These are phyloP conservation scores for Scorias spongiosa DNA, from an alignment of 2,329 filamentous ascomycete species.

Conservation along the genomic window DNA sequence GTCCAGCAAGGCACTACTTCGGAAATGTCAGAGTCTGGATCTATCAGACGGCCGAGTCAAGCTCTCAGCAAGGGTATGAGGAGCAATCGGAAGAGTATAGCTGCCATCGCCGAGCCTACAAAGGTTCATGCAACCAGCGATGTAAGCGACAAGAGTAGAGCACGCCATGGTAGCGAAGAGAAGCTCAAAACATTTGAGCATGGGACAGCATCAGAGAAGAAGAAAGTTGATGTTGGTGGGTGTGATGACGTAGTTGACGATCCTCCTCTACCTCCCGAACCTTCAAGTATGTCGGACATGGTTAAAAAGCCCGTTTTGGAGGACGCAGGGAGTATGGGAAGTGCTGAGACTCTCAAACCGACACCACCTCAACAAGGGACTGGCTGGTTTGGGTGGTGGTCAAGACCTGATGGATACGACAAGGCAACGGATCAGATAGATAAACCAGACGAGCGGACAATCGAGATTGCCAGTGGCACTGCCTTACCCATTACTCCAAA, in stretches of 20 bases:
- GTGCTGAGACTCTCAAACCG: constrained; percentile 4
- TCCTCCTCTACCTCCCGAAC: constrained; percentile 30
- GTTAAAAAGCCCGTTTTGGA: constrained; percentile 4
- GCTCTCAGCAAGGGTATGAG: constrained; percentile 26
- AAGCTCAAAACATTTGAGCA: constrained; percentile 10
- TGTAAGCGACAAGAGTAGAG: constrained; percentile 10
- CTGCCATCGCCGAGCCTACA: constrained; percentile 30
- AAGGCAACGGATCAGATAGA: constrained; percentile 18
- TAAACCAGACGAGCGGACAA: constrained; percentile 11
- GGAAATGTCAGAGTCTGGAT: constrained; percentile 15
- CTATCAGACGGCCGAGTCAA: constrained; percentile 6
- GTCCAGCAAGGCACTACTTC: constrained; percentile 29
- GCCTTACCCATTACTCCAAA: constrained; percentile 24
- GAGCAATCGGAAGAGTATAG: constrained; percentile 30
- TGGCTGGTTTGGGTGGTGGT: constrained; percentile 36
- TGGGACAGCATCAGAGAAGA: constrained; percentile 7
- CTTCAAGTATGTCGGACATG: constrained; percentile 17
- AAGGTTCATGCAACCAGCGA: constrained; percentile 28
- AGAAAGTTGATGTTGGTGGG: constrained; percentile 7
- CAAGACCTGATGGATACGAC: constrained; percentile 34
- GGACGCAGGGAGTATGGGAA: constrained; percentile 6
- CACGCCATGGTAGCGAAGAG: constrained; percentile 11
- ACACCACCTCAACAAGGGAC: constrained; percentile 7
- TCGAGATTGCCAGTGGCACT: constrained; percentile 25
- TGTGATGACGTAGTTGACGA: constrained; percentile 15